Percentiles rank a stretch among this genome's conserved stretches.
Evolutionary conservation across 768 basidiomycete genomes (phyloP).

Genomic region (Amyloporia xantha): DNA sequence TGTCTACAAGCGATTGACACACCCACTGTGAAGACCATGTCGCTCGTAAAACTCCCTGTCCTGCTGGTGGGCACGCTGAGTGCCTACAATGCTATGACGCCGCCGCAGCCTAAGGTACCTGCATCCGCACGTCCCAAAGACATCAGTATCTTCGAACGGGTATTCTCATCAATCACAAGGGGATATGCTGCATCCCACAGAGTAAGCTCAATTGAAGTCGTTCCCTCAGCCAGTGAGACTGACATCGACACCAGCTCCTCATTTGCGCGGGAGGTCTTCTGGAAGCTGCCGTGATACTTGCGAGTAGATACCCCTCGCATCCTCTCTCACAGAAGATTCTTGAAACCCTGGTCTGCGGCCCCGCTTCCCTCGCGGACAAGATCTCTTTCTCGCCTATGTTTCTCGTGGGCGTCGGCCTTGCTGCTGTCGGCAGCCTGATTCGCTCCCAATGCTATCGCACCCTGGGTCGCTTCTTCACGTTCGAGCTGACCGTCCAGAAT

Average conservation of each 20-base stretch:
- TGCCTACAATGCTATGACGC: neutral
- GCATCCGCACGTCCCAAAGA: neutral
- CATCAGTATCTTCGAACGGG: neutral
- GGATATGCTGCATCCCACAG: neutral
- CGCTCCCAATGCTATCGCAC: conserved; percentile 18
- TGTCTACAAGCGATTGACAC: no score
- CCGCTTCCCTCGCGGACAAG: neutral
- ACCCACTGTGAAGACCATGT: no score
- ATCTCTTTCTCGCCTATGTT: conserved; percentile 11
- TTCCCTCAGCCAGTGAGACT: neutral
- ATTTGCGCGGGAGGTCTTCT: neutral
- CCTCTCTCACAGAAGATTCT: neutral
- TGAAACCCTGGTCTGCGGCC: neutral
- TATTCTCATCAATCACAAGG: neutral
- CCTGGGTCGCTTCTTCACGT: conserved; percentile 24
- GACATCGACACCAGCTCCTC: no score
- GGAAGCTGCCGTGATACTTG: neutral
- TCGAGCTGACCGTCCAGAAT: conserved; percentile 19
- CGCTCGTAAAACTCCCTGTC: conserved; percentile 1
- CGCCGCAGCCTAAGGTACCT: neutral
- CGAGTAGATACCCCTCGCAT: neutral
- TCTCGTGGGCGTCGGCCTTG: conserved; percentile 9
- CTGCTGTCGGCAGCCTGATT: conserved; percentile 8
- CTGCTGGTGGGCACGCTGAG: neutral
- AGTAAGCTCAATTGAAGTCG: neutral